Base-by-base conservation (phyloP, 148 eudicot species). In the Chenopodium album region DNA sequence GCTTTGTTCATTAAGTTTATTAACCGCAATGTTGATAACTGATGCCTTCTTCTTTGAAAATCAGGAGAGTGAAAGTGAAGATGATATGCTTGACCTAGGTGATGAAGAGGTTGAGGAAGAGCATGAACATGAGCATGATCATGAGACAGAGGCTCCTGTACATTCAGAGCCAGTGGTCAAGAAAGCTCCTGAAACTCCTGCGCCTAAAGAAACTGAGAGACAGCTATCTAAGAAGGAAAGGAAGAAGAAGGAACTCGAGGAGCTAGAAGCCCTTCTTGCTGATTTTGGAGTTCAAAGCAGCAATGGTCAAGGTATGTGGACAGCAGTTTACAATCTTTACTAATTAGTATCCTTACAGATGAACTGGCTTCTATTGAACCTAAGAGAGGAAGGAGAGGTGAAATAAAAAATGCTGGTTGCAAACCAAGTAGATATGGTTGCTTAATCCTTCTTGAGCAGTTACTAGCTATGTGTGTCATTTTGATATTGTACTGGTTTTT, bases 11-110 rank as follows among this genome's bases (percentile, higher is more conserved):
- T 41, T 2, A 60, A 4, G 13, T 46, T 22, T 64, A 65, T 6
- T 70, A 37, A 69, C 23, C 28, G 20, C 60, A 69, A 10, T 29
- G 48, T 32, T 0, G 47, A 28, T 62, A 72, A 17, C 62, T 81
- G 75, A 85, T 75, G 69, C 60, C 31, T 60, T 28, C 19, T n/a
- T 2, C 62, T 76, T 9, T 31, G 44, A 54, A 56, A 79, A 67
- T 74, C 89, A 96, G 99, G 95, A 92, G 87, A 96, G 95, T 87
- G 99, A 92, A 86, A 96, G 99, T 88, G 99, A 94, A 82, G 98
- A 92, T 69, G 99, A 95, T 62, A 87, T 87, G 88, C 91, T 91
- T 76, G 98, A 94, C 85, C 88, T 92, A 76, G 90, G 83, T 78
- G 97, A 95, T 84, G 98, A 96, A 64, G 99, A 92, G 65, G 84